These are phyloP conservation scores for Saccharomycopsis hybrid DNA, from an alignment of 1,139 yeast species.

Conservation along the genomic window DNA sequence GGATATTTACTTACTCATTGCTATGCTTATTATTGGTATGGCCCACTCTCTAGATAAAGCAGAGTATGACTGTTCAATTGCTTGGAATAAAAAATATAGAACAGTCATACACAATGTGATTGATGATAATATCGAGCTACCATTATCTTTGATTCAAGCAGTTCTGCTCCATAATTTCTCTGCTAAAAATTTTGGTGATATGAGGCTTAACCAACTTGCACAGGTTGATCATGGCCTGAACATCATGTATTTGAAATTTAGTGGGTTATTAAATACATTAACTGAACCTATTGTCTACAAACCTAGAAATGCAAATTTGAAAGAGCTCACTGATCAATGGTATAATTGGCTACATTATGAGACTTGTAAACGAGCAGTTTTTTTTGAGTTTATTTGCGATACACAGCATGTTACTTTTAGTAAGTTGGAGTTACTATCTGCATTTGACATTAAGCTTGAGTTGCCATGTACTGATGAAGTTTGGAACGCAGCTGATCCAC, in stretches of 20 bases:
- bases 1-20: conserved; percentile 31
- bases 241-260: conserved; percentile 26
- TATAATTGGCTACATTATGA: conserved; percentile 30
- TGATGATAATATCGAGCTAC: conserved; percentile 20
- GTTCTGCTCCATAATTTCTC: conserved; percentile 25
- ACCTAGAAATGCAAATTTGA: conserved; percentile 7
- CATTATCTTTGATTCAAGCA: conserved; percentile 26
- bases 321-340: conserved; percentile 25
- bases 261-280: conserved; percentile 24
- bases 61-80: conserved; percentile 20
- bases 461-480: conserved; percentile 36
- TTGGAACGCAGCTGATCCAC: conserved; percentile 31
- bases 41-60: conserved; percentile 23
- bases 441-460: conserved; percentile 34
- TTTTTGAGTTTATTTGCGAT: conserved; percentile 30
- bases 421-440: conserved; percentile 26
- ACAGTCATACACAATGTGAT: conserved; percentile 25
- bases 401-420: conserved; percentile 26
- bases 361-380: conserved; percentile 29
- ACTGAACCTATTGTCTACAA: conserved; percentile 23
- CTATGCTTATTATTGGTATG: conserved; percentile 33
- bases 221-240: conserved; percentile 27
- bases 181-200: conserved; percentile 26
- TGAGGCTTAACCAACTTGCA: conserved; percentile 22
- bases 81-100: conserved; percentile 26